Conservation (phyloP, 2,329 filamentous ascomycete genomes). For the Fusarium sterilihyphosum region DNA sequence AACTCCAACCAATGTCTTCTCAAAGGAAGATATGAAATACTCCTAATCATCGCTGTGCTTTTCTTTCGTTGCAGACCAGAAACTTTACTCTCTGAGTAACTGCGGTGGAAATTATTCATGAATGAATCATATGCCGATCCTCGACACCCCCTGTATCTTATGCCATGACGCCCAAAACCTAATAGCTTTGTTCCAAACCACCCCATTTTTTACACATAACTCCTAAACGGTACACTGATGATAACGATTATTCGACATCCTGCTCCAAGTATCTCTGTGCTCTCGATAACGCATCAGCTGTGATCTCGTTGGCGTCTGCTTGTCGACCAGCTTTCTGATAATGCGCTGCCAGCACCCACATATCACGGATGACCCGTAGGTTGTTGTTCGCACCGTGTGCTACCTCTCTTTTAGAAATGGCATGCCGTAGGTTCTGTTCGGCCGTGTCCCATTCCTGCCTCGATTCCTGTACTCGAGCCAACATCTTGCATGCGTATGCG, state of each 20-base stretch:
- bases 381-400: slow-evolving; percentile 49
- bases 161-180: slow-evolving; percentile 11
- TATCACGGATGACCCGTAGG: slow-evolving; percentile 51
- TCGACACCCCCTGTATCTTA: not conserved
- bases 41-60: slow-evolving; percentile 16
- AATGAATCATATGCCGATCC: not conserved
- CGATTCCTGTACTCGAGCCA: slow-evolving; percentile 49
- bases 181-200: not conserved
- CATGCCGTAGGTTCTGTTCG: slow-evolving; percentile 47
- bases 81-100: not conserved
- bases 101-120: not conserved
- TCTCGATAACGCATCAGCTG: slow-evolving; percentile 47
- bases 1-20: slow-evolving; percentile 21
- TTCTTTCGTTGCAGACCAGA: not conserved
- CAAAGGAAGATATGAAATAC: slow-evolving; percentile 9
- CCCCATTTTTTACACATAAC: not conserved
- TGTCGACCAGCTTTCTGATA: slow-evolving; percentile 46
- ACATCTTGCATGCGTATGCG: slow-evolving; percentile 52
- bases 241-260: slow-evolving; percentile 22
- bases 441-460: slow-evolving; percentile 46
- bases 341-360: slow-evolving; percentile 52
- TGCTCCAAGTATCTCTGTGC: slow-evolving; percentile 46
- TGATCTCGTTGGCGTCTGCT: slow-evolving; percentile 43
- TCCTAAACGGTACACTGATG: not conserved
- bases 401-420: slow-evolving; percentile 48